Conservation (phyloP, 2,329 filamentous ascomycete genomes). For the Dissoconium aciculare region DNA sequence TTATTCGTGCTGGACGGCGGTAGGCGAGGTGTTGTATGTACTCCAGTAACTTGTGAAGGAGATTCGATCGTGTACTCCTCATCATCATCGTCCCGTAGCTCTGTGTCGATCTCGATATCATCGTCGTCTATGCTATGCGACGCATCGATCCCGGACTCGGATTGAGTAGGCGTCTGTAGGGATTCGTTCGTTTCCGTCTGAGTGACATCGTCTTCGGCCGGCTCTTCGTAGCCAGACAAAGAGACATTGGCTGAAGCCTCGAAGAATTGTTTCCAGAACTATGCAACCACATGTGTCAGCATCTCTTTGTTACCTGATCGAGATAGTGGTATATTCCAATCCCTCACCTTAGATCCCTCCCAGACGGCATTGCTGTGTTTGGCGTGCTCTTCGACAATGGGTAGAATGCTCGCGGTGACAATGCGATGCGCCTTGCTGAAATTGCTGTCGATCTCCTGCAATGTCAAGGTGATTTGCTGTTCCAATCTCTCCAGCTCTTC, state of each 20-base stretch:
- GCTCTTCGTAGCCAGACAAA: conserved; percentile 83
- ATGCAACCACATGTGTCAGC: conserved; percentile 7
- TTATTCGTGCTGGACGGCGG: conserved; percentile 25
- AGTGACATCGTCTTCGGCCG: conserved; percentile 41
- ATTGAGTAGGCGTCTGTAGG: conserved; percentile 18
- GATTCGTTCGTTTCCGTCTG: conserved; percentile 24
- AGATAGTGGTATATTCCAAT: neutral
- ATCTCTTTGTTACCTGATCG: too few species aligned
- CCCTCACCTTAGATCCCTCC: conserved; percentile 80
- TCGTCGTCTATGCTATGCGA: too few species aligned
- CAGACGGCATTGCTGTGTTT: conserved; percentile 88
- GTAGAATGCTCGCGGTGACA: conserved; percentile 82
- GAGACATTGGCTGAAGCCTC: conserved; percentile 96
- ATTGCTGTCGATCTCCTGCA: conserved; percentile 98
- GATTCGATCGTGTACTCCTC: conserved; percentile 53
- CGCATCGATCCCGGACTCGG: too few species aligned
- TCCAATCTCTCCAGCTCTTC: conserved; percentile 93
- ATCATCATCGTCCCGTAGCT: conserved; percentile 21
- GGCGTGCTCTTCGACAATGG: conserved; percentile 86
- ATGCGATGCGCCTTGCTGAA: conserved; percentile 95
- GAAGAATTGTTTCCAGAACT: conserved; percentile 99
- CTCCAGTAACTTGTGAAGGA: conserved; percentile 31
- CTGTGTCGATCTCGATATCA: conserved; percentile 22
- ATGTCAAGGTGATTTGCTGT: conserved; percentile 87
- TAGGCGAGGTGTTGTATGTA: conserved; percentile 46